Base-by-base conservation (phyloP, 106 monocot genomes). In the Iris macrosiphon region DNA sequence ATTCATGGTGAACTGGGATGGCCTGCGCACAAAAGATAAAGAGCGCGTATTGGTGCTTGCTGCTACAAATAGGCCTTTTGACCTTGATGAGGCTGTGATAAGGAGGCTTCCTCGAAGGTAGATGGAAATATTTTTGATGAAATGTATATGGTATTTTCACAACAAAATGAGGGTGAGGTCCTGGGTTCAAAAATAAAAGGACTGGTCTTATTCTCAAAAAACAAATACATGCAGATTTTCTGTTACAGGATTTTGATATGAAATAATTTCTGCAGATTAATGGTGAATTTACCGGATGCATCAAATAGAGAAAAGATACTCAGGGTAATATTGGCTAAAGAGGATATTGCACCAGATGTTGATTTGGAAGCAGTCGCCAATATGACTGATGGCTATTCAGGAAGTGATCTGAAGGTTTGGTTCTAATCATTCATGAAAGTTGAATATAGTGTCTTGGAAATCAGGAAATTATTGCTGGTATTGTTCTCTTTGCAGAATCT, bases 1-100 rank as follows among this genome's bases (percentile, higher is more conserved):
- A 71, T 91, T 91, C 56, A 85, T 91, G 91, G 70, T 91, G 39
- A 85, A 91, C 55, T 91, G 91, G 91, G 91, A 91, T 75, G 91
- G 81, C 0, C 45, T 91, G 49, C 91, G 85, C 6, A 91, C 91
- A 31, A 91, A 91, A 57, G 91, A 78, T 64, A 85, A 75, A 62
- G 91, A 91, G 34, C 84, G 85, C 34, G 85, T 91, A 30, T 60
- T 81, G 41, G 91, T 91, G 39, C 91, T 91, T 67, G 91, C 81
- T 32, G 78, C 91, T 32, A 91, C 91, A 21, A 91, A 91, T 59
- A 74, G 91, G 24, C 91, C 91, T 37, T 91, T 81, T 73, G 91
- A 91, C 63, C 85, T 91, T 58, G 91, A 85, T 73, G 91, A 91
- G 57, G 91, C 91, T 61, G 91, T 91, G 19, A 82, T 91, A 71